Evolutionary conservation across 208 protist species (phyloP).

Genomic region (Porcisia hertigi): DNA sequence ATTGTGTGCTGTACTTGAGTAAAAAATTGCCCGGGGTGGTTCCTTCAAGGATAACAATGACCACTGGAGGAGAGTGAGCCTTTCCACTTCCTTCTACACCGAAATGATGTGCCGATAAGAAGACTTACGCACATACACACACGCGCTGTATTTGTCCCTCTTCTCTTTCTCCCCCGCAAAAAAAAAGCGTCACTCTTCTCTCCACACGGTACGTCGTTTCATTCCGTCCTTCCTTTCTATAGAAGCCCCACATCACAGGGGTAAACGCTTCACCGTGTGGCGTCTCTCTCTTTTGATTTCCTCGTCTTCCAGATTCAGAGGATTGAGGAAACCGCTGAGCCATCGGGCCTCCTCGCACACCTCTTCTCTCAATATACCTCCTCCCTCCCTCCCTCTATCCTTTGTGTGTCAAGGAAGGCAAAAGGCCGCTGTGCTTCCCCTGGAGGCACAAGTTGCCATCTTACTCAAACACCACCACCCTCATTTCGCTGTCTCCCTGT

Average conservation of each 20-base stretch:
- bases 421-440: neutral
- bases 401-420: neutral
- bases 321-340: neutral
- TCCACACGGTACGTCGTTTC: neutral
- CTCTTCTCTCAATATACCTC: neutral
- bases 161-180: neutral
- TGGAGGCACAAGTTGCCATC: neutral
- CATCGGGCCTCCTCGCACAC: neutral
- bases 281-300: neutral
- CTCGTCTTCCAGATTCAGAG: neutral
- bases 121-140: neutral
- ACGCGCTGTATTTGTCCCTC: neutral
- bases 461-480: neutral
- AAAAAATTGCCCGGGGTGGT: neutral
- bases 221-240: neutral
- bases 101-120: neutral
- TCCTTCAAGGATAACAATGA: neutral
- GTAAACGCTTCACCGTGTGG: slow-evolving; percentile 1
- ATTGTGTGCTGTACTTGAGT: neutral
- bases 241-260: neutral
- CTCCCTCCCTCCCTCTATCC: neutral
- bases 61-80: neutral
- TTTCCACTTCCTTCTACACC: neutral
- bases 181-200: neutral
- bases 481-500: neutral